Conservation (phyloP, 192 early-diverging fungal genomes). For the Rhizophagus clarus region DNA sequence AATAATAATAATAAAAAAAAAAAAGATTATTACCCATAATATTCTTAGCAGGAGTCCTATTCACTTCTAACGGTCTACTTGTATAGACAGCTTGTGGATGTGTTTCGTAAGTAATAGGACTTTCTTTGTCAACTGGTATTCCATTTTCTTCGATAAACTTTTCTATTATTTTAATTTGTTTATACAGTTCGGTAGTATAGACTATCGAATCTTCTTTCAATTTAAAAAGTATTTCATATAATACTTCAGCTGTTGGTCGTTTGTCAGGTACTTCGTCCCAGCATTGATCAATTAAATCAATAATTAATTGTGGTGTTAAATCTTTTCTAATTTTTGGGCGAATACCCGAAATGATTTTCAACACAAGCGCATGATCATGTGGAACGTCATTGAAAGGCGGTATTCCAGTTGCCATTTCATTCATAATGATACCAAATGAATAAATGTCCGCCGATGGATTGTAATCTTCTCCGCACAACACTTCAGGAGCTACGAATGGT, state of each 20-base stretch:
- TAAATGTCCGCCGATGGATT: not conserved
- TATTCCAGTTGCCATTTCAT: not conserved
- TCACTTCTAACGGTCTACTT: too few species aligned
- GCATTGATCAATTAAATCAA: not conserved
- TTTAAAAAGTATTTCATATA: too few species aligned
- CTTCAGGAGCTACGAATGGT: constrained; percentile 4
- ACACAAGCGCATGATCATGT: not conserved
- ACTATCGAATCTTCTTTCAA: too few species aligned
- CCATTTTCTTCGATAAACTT: too few species aligned
- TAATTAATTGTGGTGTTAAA: not conserved
- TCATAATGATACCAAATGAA: not conserved
- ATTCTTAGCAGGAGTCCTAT: too few species aligned
- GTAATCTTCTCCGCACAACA: not conserved
- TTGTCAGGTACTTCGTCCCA: not conserved
- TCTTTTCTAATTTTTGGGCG: not conserved
- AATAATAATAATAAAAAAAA: too few species aligned
- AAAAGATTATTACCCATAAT: too few species aligned
- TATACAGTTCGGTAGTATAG: too few species aligned
- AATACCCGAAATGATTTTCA: not conserved
- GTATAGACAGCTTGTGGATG: too few species aligned
- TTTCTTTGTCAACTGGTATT: too few species aligned
- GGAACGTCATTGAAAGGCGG: not conserved
- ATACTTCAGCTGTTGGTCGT: not conserved
- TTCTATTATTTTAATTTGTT: too few species aligned
- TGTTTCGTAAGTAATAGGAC: too few species aligned